Conservation (phyloP, 768 basidiomycete species). For the Podaxis sp. region DNA sequence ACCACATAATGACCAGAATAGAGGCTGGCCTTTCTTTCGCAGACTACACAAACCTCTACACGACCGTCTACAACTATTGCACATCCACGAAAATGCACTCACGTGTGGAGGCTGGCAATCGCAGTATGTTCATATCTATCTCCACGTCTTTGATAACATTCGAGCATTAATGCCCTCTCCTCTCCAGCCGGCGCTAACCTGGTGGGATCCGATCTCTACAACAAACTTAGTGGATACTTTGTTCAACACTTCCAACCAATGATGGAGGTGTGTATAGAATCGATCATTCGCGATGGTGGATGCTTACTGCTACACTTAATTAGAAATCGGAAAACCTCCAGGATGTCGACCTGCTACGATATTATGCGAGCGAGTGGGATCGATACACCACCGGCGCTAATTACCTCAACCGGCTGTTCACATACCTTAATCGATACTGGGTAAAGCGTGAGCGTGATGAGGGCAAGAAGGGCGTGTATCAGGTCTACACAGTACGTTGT, state of each 20-base stretch:
- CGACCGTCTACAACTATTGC: conserved; percentile 98
- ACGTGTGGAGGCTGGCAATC: conserved; percentile 53
- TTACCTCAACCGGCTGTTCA: conserved; percentile 95
- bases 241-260: conserved; percentile 76
- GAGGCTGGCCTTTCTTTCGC: conserved; percentile 74
- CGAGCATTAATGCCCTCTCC: conserved; percentile 21
- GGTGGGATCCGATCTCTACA: conserved; percentile 97
- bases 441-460: conserved; percentile 99
- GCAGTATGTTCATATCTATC: conserved; percentile 55
- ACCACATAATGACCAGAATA: conserved; percentile 90
- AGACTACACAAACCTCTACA: conserved; percentile 81
- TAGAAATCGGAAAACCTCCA: conserved; percentile 81
- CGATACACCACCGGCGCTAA: conserved; percentile 96
- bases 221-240: conserved; percentile 90
- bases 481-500: conserved; percentile 85
- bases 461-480: conserved; percentile 93
- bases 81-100: conserved; percentile 85
- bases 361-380: conserved; percentile 94
- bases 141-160: conserved; percentile 34
- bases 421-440: conserved; percentile 98
- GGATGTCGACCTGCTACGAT: conserved; percentile 89
- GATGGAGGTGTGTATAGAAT: conserved; percentile 39
- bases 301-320: conserved; percentile 19
- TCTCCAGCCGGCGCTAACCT: conserved; percentile 85
- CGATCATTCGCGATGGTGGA: not conserved